Conservation (phyloP, 176 grass and related monocot genomes). For the Microstegium vimineum region DNA sequence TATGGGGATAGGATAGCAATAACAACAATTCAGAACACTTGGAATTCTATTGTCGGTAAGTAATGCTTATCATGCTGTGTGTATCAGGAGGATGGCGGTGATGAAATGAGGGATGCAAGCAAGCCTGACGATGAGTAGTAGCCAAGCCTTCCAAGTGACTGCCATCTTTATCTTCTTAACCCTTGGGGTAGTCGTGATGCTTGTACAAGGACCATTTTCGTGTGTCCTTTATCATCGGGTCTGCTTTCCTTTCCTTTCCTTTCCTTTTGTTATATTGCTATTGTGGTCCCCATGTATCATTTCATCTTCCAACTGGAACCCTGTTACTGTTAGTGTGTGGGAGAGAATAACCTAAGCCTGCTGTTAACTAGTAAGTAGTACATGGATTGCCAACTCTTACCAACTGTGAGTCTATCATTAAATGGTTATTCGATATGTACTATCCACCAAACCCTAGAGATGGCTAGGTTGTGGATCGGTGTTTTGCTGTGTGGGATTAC, state of each 20-base stretch:
- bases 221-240: constrained; percentile 36
- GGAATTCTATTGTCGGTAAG: neutral
- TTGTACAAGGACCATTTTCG: constrained; percentile 55
- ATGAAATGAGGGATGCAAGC: constrained; percentile 84
- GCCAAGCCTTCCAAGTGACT: constrained; percentile 28
- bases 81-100: constrained; percentile 75
- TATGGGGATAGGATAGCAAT: neutral
- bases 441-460: constrained; percentile 18
- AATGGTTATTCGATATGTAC: constrained; percentile 29
- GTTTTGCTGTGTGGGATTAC: constrained; percentile 10
- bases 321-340: constrained; percentile 31
- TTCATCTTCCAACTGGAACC: constrained; percentile 50
- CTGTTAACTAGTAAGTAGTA: constrained; percentile 44
- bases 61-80: constrained; percentile 24
- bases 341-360: constrained; percentile 30
- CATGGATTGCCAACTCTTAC: constrained; percentile 38
- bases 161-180: constrained; percentile 4
- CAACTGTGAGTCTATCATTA: constrained; percentile 29
- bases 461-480: neutral
- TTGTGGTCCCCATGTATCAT: constrained; percentile 30
- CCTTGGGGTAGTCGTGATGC: constrained; percentile 38
- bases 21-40: neutral
- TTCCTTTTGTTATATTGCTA: constrained; percentile 41
- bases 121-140: constrained; percentile 70
- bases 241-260: constrained; percentile 45